Evolutionary conservation across 257 asterid species (phyloP), one percentile per base, ranked within the genome.

Genomic region (Leptodermis oblonga): DNA sequence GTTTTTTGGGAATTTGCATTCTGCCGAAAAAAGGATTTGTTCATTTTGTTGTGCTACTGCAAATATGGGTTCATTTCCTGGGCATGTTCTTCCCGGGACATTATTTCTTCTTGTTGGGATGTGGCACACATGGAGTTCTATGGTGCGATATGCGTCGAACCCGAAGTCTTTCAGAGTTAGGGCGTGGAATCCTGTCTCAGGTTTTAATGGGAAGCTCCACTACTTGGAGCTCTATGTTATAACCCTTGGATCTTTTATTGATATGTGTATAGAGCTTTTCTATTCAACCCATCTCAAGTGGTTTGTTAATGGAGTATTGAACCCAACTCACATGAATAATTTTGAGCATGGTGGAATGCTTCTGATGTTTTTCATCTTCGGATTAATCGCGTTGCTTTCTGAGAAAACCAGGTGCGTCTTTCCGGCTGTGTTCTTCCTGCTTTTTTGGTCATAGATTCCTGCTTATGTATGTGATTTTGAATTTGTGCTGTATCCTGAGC

Each of bases 291-390:
- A 94, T 80, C 93, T 91, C 79, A 86, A 74, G 84, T 86, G 90
- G 79, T 12, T 94, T 39, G 97, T 82, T 76, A 20, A 87, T 81
- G 98, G 98, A 43, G 80, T 82, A 43, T 72, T 94, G 88, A 91
- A 91, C 82, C 98, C 98, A 33, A 34, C 79, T 53, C 99, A 91
- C 67, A 87, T 91, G 97, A 94, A 94, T 78, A 84, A 94, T 77
- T 94, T 94, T 61, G 99, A 94, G 86, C 99, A 94, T 78, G 83
- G 96, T 1, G 99, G 99, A 11, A 94, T 94, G 98, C 88, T 94
- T 62, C 90, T 94, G 74, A 89, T 91, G 99, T 94, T 91, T 91
- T 86, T 91, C 83, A 65, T 88, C 78, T 89, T 91, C 26, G 99
- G 96, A 28, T 28, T 91, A 51, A 78, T 86, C n/a, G 67, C 89